Base-by-base conservation (phyloP, 2,329 filamentous ascomycete species). In the Ophiostoma quercus region DNA sequence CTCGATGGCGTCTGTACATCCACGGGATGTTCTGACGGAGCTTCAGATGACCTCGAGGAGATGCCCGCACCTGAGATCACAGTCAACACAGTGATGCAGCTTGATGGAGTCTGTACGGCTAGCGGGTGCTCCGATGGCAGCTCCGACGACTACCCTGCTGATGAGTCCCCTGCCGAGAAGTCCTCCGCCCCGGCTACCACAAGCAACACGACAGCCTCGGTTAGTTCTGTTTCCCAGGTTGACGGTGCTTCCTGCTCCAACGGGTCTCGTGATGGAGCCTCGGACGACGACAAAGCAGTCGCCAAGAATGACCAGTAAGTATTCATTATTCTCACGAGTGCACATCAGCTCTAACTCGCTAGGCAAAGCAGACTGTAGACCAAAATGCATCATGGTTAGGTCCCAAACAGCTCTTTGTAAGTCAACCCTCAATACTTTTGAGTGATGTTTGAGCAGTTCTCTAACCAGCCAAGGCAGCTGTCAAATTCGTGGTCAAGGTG, bases 41-140 rank as follows among this genome's bases (percentile, higher is more conserved):
- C 43, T 37, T 37, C 66, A 5, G 66, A 67, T 11, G 66, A n/a
- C 51, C 54, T 32, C 29, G 39, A 69, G 32, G 63, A 43, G 7
- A 5, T 14, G 25, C 9, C 22, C n/a, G 11, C 51, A 25, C 5
- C 5, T n/a, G 32, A n/a, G 34, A 39, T 25, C 19, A 7, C 37
- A 16, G 37, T 43, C 63, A 29, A 66, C 19, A 65, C 62, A 63
- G 29, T 63, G 4, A 34, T 34, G 7, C 65, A 67, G 65, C 11
- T 67, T 32, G 67, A 39, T 22, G 62, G 62, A 4, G 62, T 65
- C 29, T 65, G 62, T 22, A 65, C 62, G 11, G 34, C 62, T 11
- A 65, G 62, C 12, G 62, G 62, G 62, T 65, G 62, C 34, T 65
- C 62, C 6, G 62, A 65, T 11, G 62, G 62, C 62, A 65, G 62